Evolutionary conservation across 2,329 filamentous ascomycete genomes (phyloP), one percentile per base, ranked within the genome.

Genomic region (Ceratocystis papillata): DNA sequence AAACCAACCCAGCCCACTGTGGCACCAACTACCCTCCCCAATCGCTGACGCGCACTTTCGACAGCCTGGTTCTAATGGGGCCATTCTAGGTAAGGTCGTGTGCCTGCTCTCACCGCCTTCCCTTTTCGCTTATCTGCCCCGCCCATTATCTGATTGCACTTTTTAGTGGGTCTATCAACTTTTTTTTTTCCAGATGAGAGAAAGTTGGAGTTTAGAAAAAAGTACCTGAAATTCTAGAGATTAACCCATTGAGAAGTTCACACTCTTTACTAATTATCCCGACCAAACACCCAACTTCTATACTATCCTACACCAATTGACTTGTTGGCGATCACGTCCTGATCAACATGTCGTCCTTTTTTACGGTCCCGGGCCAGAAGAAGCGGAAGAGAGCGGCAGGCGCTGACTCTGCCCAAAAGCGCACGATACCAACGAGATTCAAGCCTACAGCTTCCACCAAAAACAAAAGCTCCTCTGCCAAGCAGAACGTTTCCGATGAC

Each of bases 341-440:
- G 55, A 17, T 28, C 70, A 59, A 59, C 70, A 95, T 96, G 92
- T 96, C 93, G 73, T 96, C 92, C 48, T 99, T 97, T 77, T 99
- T 99, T 77, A 96, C 92, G 63, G 80, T 87, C 48, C 91, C 94
- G 5, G 88, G 88, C 50, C 88, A 93, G 73, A 90, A 89, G 79
- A 97, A 97, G 82, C 83, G 94, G 72, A 97, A 97, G 81, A 83
- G 92, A 68, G 73, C 79, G 5, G 75, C 78, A 66, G 80, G 81
- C 30, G 73, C 78, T 17, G 80, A 84, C 63, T 76, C 75, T 55
- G 46, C 66, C 33, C 63, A 55, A 41, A 67, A 67, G 33, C 66
- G 66, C 64, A 37, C 63, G n/a, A 65, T 65, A 50, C 60, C 66
- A 28, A 44, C 66, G 46, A 62, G 60, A 62, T 53, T 41, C 45